Conservation (phyloP, 2,329 filamentous ascomycete genomes). For the Fusarium falciforme region DNA sequence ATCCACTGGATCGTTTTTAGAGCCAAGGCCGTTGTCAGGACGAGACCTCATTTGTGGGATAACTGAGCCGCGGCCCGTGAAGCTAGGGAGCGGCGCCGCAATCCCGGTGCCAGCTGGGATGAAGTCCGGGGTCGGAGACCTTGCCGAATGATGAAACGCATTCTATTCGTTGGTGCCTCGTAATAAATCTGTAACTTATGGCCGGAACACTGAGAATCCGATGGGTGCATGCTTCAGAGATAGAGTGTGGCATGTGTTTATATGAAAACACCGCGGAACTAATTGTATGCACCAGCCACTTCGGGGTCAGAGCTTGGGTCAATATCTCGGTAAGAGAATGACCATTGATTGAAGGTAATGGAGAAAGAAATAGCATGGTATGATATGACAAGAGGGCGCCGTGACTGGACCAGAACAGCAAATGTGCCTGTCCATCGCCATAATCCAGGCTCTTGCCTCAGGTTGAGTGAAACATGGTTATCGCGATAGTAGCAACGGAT, state of each 20-base stretch:
- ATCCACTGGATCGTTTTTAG: constrained; percentile 5
- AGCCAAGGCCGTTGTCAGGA: not conserved
- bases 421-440: constrained; percentile 5
- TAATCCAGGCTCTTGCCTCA: constrained; percentile 6
- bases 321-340: not conserved
- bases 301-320: constrained; percentile 1
- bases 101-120: constrained; percentile 21
- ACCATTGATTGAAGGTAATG: not conserved
- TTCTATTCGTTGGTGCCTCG: not conserved
- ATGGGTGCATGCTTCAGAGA: constrained; percentile 10
- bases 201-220: constrained; percentile 27
- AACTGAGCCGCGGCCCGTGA: constrained; percentile 12
- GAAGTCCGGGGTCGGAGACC: constrained; percentile 31
- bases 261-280: not conserved
- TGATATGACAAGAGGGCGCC: not conserved
- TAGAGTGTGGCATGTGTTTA: constrained; percentile 6
- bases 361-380: not conserved
- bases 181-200: constrained; percentile 31
- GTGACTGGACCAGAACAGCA: constrained; percentile 6
- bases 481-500: not conserved
- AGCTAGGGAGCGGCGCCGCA: constrained; percentile 3
- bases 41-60: constrained; percentile 38
- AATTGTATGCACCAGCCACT: not conserved
- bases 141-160: constrained; percentile 33
- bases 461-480: constrained; percentile 1